A percentile compares a stretch with the other conserved stretches of the same genome.
phyloP scores from a whole-genome alignment of 345 rosid genomes.

The Lepidium sativum region DNA sequence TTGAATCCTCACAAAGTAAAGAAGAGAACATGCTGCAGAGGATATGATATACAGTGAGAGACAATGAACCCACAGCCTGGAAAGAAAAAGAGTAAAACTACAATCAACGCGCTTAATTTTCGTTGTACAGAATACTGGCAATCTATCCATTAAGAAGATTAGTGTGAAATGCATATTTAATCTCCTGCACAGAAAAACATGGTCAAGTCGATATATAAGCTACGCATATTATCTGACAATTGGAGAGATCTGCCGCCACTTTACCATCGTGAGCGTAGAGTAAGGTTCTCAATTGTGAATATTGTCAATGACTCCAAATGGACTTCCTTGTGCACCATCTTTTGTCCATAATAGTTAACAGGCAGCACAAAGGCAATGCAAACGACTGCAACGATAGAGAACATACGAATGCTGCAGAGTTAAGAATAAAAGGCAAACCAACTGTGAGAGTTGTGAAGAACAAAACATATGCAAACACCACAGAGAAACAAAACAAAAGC shows the following conservation, averaged over 20 bases:
- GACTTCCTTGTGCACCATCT: constrained; percentile 45
- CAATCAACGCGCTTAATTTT: not conserved
- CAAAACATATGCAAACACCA: not conserved
- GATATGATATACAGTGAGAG: constrained; percentile 69
- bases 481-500: not conserved
- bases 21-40: constrained; percentile 60
- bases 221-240: not conserved
- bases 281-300: constrained; percentile 72
- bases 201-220: not conserved
- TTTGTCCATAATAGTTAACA: constrained; percentile 73
- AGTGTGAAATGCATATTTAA: not conserved
- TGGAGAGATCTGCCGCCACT: not conserved
- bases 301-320: constrained; percentile 52
- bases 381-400: constrained; percentile 57
- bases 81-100: not conserved
- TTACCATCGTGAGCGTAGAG: constrained; percentile 76
- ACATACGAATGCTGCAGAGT: constrained; percentile 61
- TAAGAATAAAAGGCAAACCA: constrained; percentile 1
- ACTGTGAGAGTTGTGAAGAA: constrained; percentile 9
- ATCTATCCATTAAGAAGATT: not conserved
- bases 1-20: constrained; percentile 68
- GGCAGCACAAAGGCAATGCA: constrained; percentile 73
- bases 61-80: constrained; percentile 95
- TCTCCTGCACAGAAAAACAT: constrained; percentile 2
- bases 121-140: not conserved